Evolutionary conservation across 164 flowering plant genomes (phyloP), one percentile per base, ranked within the genome.

Genomic region (Warburgia ugandensis): DNA sequence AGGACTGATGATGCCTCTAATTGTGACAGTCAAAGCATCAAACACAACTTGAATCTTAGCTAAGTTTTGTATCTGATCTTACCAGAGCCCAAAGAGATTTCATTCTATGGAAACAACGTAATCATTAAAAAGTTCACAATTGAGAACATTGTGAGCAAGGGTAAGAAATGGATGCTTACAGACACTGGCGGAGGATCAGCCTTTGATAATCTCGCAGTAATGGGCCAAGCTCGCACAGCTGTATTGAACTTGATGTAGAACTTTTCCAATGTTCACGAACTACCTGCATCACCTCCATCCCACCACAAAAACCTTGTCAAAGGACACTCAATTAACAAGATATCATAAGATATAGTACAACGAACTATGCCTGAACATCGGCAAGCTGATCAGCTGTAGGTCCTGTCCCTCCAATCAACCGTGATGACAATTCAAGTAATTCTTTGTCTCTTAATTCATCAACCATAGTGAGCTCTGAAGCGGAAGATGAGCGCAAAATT

Each of bases 141-240:
- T n/a, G n/a, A n/a, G n/a, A n/a, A n/a, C n/a, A n/a, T n/a, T n/a
- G n/a, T n/a, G n/a, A n/a, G n/a, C n/a, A n/a, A n/a, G n/a, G n/a
- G n/a, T n/a, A n/a, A n/a, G n/a, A n/a, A n/a, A n/a, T n/a, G n/a
- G n/a, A 47, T 27, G 55, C 85, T 79, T 80, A 92, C 98, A 78
- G 8, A 60, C 71, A 56, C 56, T 48, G 62, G 42, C 64, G 83
- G 28, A 68, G 46, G 45, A 94, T 63, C 55, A 82, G 55, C 16
- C 94, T 87, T 37, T 83, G 91, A 68, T 94, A 94, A 63, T 94
- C 99, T 39, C 84, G 78, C 52, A 94, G 90, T 72, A 89, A 81
- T 4, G 95, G 92, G 14, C 88, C 83, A 29, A 94, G 76, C 74
- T 89, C 95, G 59, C 72, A 80, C 30, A 94, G 66, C 53, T 58